Conservation (phyloP, 139 green algal species). For the Tetradesmus obliquus region DNA sequence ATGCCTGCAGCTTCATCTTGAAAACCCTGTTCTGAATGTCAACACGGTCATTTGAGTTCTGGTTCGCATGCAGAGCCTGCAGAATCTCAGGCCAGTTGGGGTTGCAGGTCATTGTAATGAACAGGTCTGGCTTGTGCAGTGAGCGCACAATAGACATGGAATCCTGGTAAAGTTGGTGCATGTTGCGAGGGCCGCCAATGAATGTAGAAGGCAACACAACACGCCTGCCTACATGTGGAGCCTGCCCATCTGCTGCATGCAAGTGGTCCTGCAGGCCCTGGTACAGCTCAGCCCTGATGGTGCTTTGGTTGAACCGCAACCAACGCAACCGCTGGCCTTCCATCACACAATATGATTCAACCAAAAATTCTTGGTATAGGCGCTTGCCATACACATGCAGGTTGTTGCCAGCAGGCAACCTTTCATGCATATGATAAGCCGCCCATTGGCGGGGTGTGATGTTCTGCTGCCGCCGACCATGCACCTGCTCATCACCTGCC, state of each 20-base stretch:
- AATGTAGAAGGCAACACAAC: not conserved
- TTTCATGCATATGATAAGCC: not conserved
- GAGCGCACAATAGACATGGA: no score
- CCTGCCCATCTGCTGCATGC: not conserved
- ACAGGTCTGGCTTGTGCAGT: no score
- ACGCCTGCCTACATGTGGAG: not conserved
- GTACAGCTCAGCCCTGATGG: not conserved
- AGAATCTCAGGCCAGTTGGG: not conserved
- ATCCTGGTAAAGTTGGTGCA: not conserved
- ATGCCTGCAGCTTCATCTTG: not conserved
- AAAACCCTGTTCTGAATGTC: not conserved
- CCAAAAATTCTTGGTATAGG: not conserved
- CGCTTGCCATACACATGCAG: not conserved
- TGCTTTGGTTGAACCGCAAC: not conserved
- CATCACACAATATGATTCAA: not conserved
- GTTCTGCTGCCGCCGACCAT: not conserved
- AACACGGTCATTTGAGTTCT: not conserved
- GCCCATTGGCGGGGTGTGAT: not conserved
- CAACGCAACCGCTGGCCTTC: not conserved
- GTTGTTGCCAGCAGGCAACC: not conserved
- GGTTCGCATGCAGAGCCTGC: not conserved
- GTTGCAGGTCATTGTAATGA: not conserved
- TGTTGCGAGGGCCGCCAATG: not conserved
- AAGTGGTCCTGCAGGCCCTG: not conserved
- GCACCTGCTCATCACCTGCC: not conserved